Evolutionary conservation across 306 rosid species (phyloP).

Genomic region (Castanea sativa): DNA sequence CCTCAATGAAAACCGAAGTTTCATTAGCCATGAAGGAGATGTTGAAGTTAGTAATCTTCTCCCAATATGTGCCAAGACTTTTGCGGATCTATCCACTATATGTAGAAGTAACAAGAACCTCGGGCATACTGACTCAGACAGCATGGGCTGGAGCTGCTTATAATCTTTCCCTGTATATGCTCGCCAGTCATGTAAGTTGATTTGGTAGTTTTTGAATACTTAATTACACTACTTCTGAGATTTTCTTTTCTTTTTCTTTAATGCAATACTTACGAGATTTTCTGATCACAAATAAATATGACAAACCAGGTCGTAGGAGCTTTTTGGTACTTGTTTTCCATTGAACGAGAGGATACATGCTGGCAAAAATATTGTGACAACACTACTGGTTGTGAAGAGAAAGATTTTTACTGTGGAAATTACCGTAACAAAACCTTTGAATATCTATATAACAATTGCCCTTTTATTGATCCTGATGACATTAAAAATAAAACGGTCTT

Average conservation of each 20-base stretch:
- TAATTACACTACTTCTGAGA: background rate
- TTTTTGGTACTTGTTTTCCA: slow-evolving; percentile 74
- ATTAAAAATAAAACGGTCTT: slow-evolving; percentile 24
- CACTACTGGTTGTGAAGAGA: too few relatives aligned
- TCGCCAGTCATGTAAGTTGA: slow-evolving; percentile 80
- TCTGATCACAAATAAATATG: slow-evolving; percentile 14
- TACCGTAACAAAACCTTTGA: fast-evolving
- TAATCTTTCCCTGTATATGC: slow-evolving; percentile 83
- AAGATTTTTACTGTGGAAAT: slow-evolving; percentile 29
- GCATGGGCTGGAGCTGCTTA: slow-evolving; percentile 90
- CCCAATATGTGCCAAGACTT: slow-evolving; percentile 70
- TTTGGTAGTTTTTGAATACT: background rate
- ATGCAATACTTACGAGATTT: background rate
- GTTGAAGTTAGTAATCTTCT: slow-evolving; percentile 42
- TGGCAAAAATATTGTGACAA: slow-evolving; percentile 31
- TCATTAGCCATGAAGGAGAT: slow-evolving; percentile 41
- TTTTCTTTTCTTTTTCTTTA: background rate
- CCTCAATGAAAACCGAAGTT: slow-evolving; percentile 2
- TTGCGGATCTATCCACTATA: slow-evolving; percentile 56
- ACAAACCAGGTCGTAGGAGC: slow-evolving; percentile 70
- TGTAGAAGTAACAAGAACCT: slow-evolving; percentile 67
- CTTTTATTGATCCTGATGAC: slow-evolving; percentile 25
- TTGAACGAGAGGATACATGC: slow-evolving; percentile 61
- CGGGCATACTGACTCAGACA: slow-evolving; percentile 82
- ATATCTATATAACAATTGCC: slow-evolving; percentile 29